Percentiles rank a stretch among this genome's conserved stretches.
Evolutionary conservation across 257 asterid species (phyloP).

Genomic region (Primulina huaijiensis): DNA sequence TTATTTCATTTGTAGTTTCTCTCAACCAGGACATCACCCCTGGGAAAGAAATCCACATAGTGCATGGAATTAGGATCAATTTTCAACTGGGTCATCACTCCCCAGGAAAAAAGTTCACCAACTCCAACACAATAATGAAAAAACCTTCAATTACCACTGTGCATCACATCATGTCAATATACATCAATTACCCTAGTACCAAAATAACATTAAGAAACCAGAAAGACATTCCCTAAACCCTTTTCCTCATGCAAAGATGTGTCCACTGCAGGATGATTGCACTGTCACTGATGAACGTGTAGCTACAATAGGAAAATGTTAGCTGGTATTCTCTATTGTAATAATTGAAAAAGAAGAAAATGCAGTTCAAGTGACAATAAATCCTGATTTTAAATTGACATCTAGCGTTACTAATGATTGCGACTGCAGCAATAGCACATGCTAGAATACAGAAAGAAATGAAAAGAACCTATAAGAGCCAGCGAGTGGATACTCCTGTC

Average conservation of each 20-base stretch:
- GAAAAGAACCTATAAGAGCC: slow-evolving; percentile 50
- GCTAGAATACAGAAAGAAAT: slow-evolving; percentile 41
- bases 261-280: slow-evolving; percentile 28
- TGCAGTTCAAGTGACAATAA: slow-evolving; percentile 32
- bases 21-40: no score
- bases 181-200: no score
- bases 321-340: slow-evolving; percentile 60
- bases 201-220: no score
- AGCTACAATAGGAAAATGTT: slow-evolving; percentile 55
- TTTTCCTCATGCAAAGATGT: slow-evolving; percentile 31
- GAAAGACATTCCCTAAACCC: slow-evolving; percentile 30
- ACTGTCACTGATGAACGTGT: slow-evolving; percentile 30
- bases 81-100: no score
- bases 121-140: no score
- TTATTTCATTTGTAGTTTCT: no score
- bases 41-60: no score
- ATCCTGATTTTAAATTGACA: slow-evolving; percentile 25
- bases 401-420: slow-evolving; percentile 35
- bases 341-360: slow-evolving; percentile 65
- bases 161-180: no score
- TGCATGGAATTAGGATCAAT: no score
- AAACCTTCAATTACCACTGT: no score
- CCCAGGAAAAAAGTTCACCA: no score
- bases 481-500: slow-evolving; percentile 26
- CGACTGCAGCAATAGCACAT: slow-evolving; percentile 36